These are phyloP conservation scores for Microdochium bolleyi DNA, from an alignment of 2,329 filamentous ascomycete species.

Conservation along the genomic window DNA sequence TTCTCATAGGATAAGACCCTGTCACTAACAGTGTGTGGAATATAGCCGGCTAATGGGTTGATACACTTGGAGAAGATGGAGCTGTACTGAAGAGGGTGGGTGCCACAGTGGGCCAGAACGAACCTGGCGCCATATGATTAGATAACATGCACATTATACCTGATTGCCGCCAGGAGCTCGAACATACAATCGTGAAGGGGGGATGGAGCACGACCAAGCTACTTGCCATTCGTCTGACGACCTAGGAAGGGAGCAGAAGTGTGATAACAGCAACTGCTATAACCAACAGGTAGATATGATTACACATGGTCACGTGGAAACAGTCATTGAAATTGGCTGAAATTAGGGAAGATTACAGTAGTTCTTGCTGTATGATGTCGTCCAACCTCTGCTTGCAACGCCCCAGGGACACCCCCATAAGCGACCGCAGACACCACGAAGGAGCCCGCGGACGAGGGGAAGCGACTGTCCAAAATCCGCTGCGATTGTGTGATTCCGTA, in stretches of 20 bases:
- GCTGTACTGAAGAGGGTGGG: conserved; percentile 7
- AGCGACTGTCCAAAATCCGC: background rate
- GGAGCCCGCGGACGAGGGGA: background rate
- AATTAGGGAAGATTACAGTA: conserved; percentile 1
- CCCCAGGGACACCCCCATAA: background rate
- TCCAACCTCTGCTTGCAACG: background rate
- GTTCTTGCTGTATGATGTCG: background rate
- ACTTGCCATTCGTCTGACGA: too few relatives aligned
- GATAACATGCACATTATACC: too few relatives aligned
- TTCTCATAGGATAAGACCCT: background rate
- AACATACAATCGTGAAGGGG: too few relatives aligned
- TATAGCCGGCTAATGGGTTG: conserved; percentile 42
- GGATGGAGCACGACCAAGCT: too few relatives aligned
- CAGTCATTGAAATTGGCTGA: background rate
- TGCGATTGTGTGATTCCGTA: background rate
- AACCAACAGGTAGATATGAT: too few relatives aligned
- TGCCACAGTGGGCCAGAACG: background rate
- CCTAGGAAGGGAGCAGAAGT: too few relatives aligned
- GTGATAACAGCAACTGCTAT: too few relatives aligned
- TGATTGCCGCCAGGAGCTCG: too few relatives aligned
- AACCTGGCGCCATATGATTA: too few relatives aligned
- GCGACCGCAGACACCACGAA: background rate
- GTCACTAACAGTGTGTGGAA: background rate
- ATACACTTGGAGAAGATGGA: conserved; percentile 40
- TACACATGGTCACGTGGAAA: background rate